Percentiles rank a stretch among this genome's conserved stretches.
phyloP scores from a whole-genome alignment of 1,139 yeast species.

The Entelexis sorbosivorans region DNA sequence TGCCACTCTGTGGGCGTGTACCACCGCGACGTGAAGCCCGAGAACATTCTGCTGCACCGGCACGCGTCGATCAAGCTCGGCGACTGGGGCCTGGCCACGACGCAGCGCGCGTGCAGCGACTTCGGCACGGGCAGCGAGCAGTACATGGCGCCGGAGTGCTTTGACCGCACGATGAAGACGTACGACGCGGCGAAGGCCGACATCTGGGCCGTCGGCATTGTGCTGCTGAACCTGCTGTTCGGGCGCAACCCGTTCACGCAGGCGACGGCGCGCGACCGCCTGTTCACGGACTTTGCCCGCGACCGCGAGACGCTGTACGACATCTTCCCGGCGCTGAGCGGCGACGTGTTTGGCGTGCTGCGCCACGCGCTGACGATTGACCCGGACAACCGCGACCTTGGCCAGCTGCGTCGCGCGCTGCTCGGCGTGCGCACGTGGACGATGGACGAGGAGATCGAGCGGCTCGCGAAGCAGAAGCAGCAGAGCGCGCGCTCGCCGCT shows the following conservation, averaged over 20 bases:
- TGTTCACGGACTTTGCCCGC: slow-evolving; percentile 76
- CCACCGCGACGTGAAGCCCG: slow-evolving; percentile 87
- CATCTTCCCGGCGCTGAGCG: slow-evolving; percentile 80
- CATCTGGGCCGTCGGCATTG: slow-evolving; percentile 87
- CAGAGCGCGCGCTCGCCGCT: slow-evolving; percentile 5
- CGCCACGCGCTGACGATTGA: slow-evolving; percentile 72
- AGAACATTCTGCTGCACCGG: slow-evolving; percentile 59
- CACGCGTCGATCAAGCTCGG: slow-evolving; percentile 71
- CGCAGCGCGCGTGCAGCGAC: slow-evolving; percentile 51
- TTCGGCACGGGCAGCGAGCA: slow-evolving; percentile 91
- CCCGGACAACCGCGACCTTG: slow-evolving; percentile 71
- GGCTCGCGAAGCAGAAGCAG: slow-evolving; percentile 12
- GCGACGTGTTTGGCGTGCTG: slow-evolving; percentile 72
- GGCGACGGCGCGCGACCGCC: slow-evolving; percentile 74
- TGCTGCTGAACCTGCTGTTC: slow-evolving; percentile 72
- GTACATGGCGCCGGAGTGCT: slow-evolving; percentile 93
- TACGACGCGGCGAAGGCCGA: slow-evolving; percentile 85
- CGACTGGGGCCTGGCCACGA: slow-evolving; percentile 88
- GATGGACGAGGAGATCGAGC: slow-evolving; percentile 64
- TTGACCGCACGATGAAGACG: slow-evolving; percentile 41
- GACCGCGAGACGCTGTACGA: slow-evolving; percentile 86
- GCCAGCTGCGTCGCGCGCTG: slow-evolving; percentile 49
- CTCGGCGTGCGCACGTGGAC: slow-evolving; percentile 57
- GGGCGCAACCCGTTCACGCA: slow-evolving; percentile 79
- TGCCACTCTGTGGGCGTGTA: slow-evolving; percentile 65